Evolutionary conservation across 2,329 filamentous ascomycete species (phyloP).

Genomic region (Purpureocillium takamizusanense): DNA sequence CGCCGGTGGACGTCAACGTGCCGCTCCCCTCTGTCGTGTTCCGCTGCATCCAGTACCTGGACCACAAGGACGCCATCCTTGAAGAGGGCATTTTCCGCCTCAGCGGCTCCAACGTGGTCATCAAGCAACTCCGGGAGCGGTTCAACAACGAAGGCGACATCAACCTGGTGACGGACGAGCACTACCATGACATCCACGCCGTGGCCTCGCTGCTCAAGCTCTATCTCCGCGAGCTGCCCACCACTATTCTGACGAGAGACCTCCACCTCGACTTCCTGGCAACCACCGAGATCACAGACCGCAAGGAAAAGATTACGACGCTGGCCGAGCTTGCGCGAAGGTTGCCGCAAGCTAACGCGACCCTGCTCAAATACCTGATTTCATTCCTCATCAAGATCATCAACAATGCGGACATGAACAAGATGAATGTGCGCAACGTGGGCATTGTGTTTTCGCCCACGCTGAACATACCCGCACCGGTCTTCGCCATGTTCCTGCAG

Average conservation of each 20-base stretch:
- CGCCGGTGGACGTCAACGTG: constrained; percentile 62
- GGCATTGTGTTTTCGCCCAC: constrained; percentile 98
- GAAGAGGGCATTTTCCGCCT: constrained; percentile 97
- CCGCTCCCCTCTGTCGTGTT: constrained; percentile 88
- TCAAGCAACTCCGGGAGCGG: constrained; percentile 81
- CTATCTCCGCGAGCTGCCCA: constrained; percentile 85
- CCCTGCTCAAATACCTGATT: constrained; percentile 75
- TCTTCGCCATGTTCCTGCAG: constrained; percentile 89
- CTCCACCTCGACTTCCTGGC: constrained; percentile 82
- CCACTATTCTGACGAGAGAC: constrained; percentile 83
- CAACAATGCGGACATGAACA: constrained; percentile 82
- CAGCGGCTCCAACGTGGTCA: constrained; percentile 92
- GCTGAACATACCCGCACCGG: constrained; percentile 87
- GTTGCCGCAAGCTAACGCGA: constrained; percentile 71
- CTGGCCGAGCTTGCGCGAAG: constrained; percentile 72
- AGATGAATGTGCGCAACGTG: constrained; percentile 97
- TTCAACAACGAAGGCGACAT: constrained; percentile 93
- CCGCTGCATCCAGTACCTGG: constrained; percentile 88
- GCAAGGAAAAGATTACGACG: constrained; percentile 65
- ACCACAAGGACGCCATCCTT: constrained; percentile 66
- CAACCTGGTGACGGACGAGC: constrained; percentile 71
- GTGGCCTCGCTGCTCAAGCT: constrained; percentile 90
- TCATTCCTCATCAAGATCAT: constrained; percentile 88
- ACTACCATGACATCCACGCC: constrained; percentile 92
- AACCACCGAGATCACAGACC: constrained; percentile 69